Conservation (phyloP, 78 protist genomes). For the Emiliania huxleyi region DNA sequence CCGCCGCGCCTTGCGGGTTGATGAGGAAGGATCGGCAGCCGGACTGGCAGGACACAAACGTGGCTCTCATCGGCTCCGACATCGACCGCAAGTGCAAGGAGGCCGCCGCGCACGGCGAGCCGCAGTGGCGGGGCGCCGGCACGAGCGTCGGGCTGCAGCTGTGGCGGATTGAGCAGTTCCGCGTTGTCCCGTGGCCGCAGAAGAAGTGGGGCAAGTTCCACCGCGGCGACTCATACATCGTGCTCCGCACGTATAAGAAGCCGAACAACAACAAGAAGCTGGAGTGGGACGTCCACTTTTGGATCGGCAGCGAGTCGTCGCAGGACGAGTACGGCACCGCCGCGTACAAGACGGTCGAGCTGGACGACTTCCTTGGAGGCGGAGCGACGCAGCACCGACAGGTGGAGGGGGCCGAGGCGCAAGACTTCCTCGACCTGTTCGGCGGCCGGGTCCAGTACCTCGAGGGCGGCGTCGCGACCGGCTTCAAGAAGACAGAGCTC, state of each 20-base stretch:
- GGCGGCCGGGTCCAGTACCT: constrained; percentile 10
- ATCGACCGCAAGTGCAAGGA: background rate
- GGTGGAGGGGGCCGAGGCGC: constrained; percentile 57
- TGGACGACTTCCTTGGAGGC: constrained; percentile 66
- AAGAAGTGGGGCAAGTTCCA: constrained; percentile 45
- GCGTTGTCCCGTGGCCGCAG: background rate
- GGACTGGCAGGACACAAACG: background rate
- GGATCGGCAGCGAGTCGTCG: constrained; percentile 67
- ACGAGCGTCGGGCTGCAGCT: background rate
- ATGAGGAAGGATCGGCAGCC: background rate
- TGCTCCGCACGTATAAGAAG: constrained; percentile 32
- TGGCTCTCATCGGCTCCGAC: background rate
- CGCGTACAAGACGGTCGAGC: constrained; percentile 83
- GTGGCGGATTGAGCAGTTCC: constrained; percentile 6
- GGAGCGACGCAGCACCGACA: constrained; percentile 74
- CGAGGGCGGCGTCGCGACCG: constrained; percentile 62
- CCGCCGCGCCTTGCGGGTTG: background rate
- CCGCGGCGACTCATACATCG: constrained; percentile 58
- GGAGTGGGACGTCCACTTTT: constrained; percentile 58
- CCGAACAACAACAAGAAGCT: background rate
- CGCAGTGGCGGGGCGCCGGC: background rate
- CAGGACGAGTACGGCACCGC: constrained; percentile 86
- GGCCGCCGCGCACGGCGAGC: background rate
- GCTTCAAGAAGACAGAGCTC: constrained; percentile 60
- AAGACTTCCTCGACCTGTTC: constrained; percentile 48